These are phyloP conservation scores for Colletotrichum lentis DNA, from an alignment of 2,329 filamentous ascomycete species.

Conservation along the genomic window DNA sequence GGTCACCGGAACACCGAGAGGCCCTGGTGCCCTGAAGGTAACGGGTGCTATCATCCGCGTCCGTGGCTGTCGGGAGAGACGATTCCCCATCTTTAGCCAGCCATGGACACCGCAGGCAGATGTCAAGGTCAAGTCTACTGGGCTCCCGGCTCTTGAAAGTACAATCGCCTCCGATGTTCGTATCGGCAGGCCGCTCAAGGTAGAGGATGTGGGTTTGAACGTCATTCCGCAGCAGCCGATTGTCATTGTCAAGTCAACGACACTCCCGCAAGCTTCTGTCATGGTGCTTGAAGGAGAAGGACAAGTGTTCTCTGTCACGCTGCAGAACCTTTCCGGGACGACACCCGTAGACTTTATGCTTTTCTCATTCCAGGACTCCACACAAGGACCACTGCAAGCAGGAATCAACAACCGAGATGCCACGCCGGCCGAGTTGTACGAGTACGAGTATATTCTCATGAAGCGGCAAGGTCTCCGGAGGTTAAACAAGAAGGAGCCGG, in stretches of 20 bases:
- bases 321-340: constrained; percentile 76
- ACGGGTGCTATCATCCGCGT: constrained; percentile 83
- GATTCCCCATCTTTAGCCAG: constrained; percentile 83
- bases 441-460: constrained; percentile 82
- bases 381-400: constrained; percentile 77
- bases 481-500: constrained; percentile 59
- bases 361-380: constrained; percentile 90
- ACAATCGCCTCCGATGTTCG: constrained; percentile 51
- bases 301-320: constrained; percentile 77
- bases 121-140: constrained; percentile 79
- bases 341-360: constrained; percentile 84
- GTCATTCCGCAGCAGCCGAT: constrained; percentile 84
- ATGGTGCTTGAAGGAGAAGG: constrained; percentile 95
- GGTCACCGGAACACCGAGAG: constrained; percentile 72
- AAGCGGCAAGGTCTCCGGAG: constrained; percentile 73
- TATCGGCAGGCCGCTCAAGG: constrained; percentile 53
- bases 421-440: constrained; percentile 80
- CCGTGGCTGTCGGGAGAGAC: constrained; percentile 79
- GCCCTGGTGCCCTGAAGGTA: constrained; percentile 74
- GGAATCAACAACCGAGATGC: constrained; percentile 80
- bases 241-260: constrained; percentile 77
- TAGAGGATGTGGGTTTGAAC: constrained; percentile 67
- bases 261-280: constrained; percentile 81
- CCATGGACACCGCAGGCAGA: constrained; percentile 77
- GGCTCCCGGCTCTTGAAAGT: constrained; percentile 66